phyloP scores from a whole-genome alignment of 441 rosid species.

The Euphorbia corollata region DNA sequence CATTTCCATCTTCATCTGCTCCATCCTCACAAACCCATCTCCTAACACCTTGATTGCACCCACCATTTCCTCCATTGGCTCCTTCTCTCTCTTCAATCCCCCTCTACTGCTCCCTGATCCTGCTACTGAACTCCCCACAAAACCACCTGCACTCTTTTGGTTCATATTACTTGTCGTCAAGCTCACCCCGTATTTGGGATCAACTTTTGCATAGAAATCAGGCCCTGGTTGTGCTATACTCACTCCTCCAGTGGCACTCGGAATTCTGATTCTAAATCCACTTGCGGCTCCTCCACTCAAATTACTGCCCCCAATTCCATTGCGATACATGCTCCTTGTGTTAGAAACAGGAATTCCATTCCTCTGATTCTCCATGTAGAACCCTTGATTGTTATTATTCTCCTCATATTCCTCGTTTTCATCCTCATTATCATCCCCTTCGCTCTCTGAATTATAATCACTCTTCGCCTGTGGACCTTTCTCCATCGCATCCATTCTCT shows the following conservation, averaged over 20 bases:
- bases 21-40: slow-evolving; percentile 73
- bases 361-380: slow-evolving; percentile 32
- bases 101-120: slow-evolving; percentile 32
- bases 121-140: slow-evolving; percentile 13
- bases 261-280: slow-evolving; percentile 67
- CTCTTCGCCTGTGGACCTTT: slow-evolving; percentile 42
- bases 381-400: slow-evolving; percentile 26
- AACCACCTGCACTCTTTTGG: slow-evolving; percentile 9
- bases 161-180: slow-evolving; percentile 17
- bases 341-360: slow-evolving; percentile 27
- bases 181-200: slow-evolving; percentile 35
- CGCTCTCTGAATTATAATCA: slow-evolving; percentile 33
- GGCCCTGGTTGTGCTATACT: slow-evolving; percentile 68
- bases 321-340: slow-evolving; percentile 46
- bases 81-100: slow-evolving; percentile 45
- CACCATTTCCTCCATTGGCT: slow-evolving; percentile 69
- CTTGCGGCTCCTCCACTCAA: slow-evolving; percentile 27
- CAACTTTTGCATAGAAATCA: slow-evolving; percentile 41
- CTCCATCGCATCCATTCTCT: slow-evolving; percentile 89
- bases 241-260: slow-evolving; percentile 41
- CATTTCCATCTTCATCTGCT: slow-evolving; percentile 90
- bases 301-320: slow-evolving; percentile 38
- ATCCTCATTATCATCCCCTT: slow-evolving; percentile 36
- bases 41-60: slow-evolving; percentile 68
- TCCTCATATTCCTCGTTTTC: slow-evolving; percentile 40